These are phyloP conservation scores for Yamadazyma siamensis DNA, from an alignment of 1,139 yeast genomes.

Conservation along the genomic window DNA sequence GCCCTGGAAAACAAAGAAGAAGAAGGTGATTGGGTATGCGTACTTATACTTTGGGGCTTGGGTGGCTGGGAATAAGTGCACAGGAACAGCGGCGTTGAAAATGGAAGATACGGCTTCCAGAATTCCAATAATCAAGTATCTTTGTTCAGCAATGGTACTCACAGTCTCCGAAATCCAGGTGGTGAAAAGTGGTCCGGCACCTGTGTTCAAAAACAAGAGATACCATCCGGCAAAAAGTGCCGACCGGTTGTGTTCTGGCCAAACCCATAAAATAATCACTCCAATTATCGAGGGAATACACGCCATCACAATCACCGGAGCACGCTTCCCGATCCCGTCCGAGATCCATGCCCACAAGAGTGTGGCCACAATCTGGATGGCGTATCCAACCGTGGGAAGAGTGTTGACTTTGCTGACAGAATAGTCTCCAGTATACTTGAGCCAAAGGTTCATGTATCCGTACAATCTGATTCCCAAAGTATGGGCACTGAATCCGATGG, in stretches of 20 bases:
- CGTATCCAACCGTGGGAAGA: slow-evolving; percentile 28
- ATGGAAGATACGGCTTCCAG: slow-evolving; percentile 18
- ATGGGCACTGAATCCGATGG: slow-evolving; percentile 11
- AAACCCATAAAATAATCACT: slow-evolving; percentile 14
- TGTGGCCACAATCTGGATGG: slow-evolving; percentile 19
- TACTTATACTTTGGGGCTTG: slow-evolving; percentile 18
- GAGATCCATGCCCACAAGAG: slow-evolving; percentile 18
- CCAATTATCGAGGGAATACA: slow-evolving; percentile 17
- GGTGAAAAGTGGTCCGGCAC: slow-evolving; percentile 20
- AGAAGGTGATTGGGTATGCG: slow-evolving; percentile 18
- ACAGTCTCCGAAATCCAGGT: slow-evolving; percentile 20
- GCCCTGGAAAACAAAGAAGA: slow-evolving; percentile 16
- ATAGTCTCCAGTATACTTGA: slow-evolving; percentile 20
- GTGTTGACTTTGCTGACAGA: slow-evolving; percentile 25
- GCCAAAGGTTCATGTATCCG: slow-evolving; percentile 21
- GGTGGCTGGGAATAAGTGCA: slow-evolving; percentile 11
- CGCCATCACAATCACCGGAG: slow-evolving; percentile 14
- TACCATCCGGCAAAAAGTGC: slow-evolving; percentile 19
- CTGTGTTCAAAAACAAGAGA: slow-evolving; percentile 16
- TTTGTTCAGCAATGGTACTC: slow-evolving; percentile 16
- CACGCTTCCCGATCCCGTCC: slow-evolving; percentile 19
- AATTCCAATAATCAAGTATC: slow-evolving; percentile 17
- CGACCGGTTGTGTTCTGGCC: slow-evolving; percentile 8
- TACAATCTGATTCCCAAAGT: slow-evolving; percentile 13
- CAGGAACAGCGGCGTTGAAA: slow-evolving; percentile 19